Evolutionary conservation across 116 monocot genomes (phyloP).

Genomic region (Dioscorea cayenensis): DNA sequence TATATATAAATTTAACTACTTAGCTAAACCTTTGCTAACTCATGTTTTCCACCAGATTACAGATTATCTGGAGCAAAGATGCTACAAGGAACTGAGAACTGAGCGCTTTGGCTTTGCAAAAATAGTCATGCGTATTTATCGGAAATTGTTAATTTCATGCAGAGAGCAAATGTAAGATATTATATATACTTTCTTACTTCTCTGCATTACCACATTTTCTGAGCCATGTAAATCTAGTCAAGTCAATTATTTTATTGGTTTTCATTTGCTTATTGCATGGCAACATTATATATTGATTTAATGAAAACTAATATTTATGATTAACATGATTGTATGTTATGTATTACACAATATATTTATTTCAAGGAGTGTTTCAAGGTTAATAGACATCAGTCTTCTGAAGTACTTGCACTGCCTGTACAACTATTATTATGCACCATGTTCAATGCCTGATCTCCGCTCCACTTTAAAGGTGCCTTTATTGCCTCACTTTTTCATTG

Average conservation of each 20-base stretch:
- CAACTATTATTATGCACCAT: not conserved
- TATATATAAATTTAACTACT: no score
- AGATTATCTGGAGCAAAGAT: conserved; percentile 73
- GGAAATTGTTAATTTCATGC: conserved; percentile 67
- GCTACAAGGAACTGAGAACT: conserved; percentile 84
- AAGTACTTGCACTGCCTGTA: not conserved
- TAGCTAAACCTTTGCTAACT: not conserved
- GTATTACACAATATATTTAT: not conserved
- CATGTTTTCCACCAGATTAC: conserved; percentile 46
- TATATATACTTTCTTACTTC: conserved; percentile 1
- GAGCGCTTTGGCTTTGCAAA: conserved; percentile 64
- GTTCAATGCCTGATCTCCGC: not conserved
- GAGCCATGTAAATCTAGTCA: no score
- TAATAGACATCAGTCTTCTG: not conserved
- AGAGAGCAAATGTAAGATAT: conserved; percentile 78
- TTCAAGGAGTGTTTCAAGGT: not conserved
- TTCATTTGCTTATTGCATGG: not conserved
- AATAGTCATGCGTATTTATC: conserved; percentile 63
- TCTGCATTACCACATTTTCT: not conserved
- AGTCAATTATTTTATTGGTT: no score
- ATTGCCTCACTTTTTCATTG: no score
- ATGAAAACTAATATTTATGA: not conserved
- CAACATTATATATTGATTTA: not conserved
- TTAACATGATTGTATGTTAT: no score
- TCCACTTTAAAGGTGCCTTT: not conserved